Evolutionary conservation across 2,329 filamentous ascomycete genomes (phyloP), one percentile per base, ranked within the genome.

Genomic region (Pyricularia sp.): DNA sequence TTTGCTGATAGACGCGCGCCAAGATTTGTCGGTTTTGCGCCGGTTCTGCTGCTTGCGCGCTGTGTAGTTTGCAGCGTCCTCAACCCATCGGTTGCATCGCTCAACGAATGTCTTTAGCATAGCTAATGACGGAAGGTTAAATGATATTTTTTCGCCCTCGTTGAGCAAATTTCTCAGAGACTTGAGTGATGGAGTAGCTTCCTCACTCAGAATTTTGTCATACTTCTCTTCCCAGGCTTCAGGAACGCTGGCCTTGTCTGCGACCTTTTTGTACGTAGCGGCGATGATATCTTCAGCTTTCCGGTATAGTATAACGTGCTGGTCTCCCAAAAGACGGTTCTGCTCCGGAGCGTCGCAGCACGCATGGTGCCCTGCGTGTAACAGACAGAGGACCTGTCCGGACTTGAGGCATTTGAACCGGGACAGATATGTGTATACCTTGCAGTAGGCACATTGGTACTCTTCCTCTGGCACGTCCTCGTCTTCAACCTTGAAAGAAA

Each of bases 31-130:
- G 75, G 89, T 96, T 77, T 97, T 97, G 67, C 93, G 91, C 68
- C 94, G 89, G 73, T 96, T 96, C 77, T 97, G 93, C 78, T 97
- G 93, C 79, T 99, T 99, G 70, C 94, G 90, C 66, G 94, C 93
- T 72, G 93, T 96, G 79, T 96, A 99, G 73, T 90, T 93, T 72
- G 91, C 94, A 69, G 94, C 94, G 78, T 97, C 93, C 72, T 97
- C 94, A 68, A 97, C 91, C 90, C 96, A 97, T 73, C 96, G 92
- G 75, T 96, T 96, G 79, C 94, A 97, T 72, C 91, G 88, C 70
- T 96, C 92, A 74, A 99, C 94, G 78, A 96, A 99, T 69, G 88
- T 85, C 76, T 87, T 89, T 70, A 99, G 82, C 70, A 90, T 85
- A 70, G 89, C 84, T 68, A 99, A 83, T 68, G 91, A 93, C 69